These are phyloP conservation scores for Picochlorum sp. DNA, from an alignment of 139 green algal genomes.

Conservation along the genomic window DNA sequence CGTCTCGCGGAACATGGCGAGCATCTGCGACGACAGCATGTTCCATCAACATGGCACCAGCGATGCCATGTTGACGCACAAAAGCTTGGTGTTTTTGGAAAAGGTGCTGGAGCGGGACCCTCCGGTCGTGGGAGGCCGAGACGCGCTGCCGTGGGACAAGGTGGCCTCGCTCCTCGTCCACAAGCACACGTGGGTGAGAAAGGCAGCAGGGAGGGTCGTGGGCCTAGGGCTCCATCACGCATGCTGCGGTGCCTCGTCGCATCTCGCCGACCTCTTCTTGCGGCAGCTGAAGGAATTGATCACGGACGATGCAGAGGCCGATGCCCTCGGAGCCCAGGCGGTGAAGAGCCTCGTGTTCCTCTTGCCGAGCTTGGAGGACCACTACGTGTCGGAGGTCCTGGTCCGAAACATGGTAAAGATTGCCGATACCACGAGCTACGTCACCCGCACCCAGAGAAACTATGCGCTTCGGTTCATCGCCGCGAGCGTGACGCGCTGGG, in stretches of 20 bases:
- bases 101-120: conserved; percentile 12
- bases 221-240: too few species aligned
- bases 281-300: too few species aligned
- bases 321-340: conserved; percentile 58
- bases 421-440: conserved; percentile 48
- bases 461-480: conserved; percentile 71
- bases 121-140: too few species aligned
- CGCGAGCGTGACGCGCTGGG: conserved; percentile 47
- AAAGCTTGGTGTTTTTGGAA: background rate
- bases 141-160: conserved; percentile 17
- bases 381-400: conserved; percentile 32
- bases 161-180: conserved; percentile 10
- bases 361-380: conserved; percentile 29
- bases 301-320: conserved; percentile 44
- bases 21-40: background rate
- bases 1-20: too few species aligned
- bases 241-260: too few species aligned
- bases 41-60: background rate
- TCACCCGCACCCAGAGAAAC: conserved; percentile 34
- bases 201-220: conserved; percentile 41
- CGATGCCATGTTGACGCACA: background rate
- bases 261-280: too few species aligned
- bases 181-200: conserved; percentile 79
- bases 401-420: conserved; percentile 55
- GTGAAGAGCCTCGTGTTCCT: conserved; percentile 77